A percentile compares a stretch with the other conserved stretches of the same genome.
These are phyloP conservation scores for Fraxinus baroniana DNA, from an alignment of 305 asterid species.

Conservation along the genomic window DNA sequence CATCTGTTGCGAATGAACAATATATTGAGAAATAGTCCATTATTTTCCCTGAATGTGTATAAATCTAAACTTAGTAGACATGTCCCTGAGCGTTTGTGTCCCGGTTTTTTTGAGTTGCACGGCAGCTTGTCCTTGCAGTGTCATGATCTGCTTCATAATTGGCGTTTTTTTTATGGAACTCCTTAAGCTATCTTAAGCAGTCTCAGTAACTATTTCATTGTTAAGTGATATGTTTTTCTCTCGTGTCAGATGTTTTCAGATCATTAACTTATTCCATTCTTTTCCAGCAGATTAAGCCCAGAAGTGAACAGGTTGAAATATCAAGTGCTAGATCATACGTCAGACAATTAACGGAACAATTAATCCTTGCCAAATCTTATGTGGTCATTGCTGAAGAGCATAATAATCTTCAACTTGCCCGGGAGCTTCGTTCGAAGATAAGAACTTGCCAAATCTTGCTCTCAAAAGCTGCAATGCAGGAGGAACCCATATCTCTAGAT, in stretches of 20 bases:
- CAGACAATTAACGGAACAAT: conserved; percentile 51
- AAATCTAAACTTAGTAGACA: too few species aligned
- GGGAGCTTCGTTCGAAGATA: conserved; percentile 50
- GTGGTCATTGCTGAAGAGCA: conserved; percentile 48
- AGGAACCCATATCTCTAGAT: conserved; percentile 40
- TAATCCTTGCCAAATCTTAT: conserved; percentile 55
- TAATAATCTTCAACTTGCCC: conserved; percentile 52
- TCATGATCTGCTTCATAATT: too few species aligned
- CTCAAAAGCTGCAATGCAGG: conserved; percentile 48
- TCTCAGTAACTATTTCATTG: background rate
- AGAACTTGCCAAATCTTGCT: conserved; percentile 47
- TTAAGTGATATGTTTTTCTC: background rate
- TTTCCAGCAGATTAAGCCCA: conserved; percentile 55
- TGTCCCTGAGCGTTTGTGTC: too few species aligned
- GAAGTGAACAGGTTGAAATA: conserved; percentile 28
- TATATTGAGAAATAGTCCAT: background rate
- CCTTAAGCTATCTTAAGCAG: background rate
- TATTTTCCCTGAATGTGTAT: too few species aligned
- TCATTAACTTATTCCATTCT: background rate
- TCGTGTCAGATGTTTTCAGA: too few species aligned
- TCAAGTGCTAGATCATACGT: conserved; percentile 43
- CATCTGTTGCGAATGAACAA: background rate
- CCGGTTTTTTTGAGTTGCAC: too few species aligned
- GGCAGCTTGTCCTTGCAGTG: too few species aligned
- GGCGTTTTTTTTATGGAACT: too few species aligned